These are phyloP conservation scores for Trichoderma gamsii DNA, from an alignment of 495 filamentous ascomycete species.

Conservation along the genomic window DNA sequence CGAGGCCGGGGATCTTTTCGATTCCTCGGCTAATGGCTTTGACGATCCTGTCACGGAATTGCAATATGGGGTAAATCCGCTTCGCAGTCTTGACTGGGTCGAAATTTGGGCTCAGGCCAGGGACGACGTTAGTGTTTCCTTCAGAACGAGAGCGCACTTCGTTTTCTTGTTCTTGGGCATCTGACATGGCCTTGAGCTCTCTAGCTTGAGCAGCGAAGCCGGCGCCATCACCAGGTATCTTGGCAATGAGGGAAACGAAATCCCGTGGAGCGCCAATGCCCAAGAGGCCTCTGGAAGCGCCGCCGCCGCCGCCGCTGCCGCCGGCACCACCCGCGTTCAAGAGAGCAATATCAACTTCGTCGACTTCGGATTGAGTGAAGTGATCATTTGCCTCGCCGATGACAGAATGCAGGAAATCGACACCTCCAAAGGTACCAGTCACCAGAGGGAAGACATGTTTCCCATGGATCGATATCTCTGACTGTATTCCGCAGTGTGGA, in stretches of 20 bases:
- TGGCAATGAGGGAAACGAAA: constrained; percentile 65
- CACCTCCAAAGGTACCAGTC: constrained; percentile 85
- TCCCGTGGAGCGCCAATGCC: constrained; percentile 24
- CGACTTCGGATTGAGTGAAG: constrained; percentile 90
- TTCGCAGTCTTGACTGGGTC: constrained; percentile 75
- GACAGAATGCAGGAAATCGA: constrained; percentile 96
- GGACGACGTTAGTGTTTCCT: constrained; percentile 46
- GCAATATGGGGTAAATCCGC: constrained; percentile 90
- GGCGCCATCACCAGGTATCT: constrained; percentile 68
- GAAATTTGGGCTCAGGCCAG: constrained; percentile 66
- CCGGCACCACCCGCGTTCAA: constrained; percentile 42
- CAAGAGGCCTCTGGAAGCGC: constrained; percentile 30
- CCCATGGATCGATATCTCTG: constrained; percentile 66
- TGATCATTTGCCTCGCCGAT: constrained; percentile 92
- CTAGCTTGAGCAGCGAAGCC: constrained; percentile 73
- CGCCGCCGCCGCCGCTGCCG: constrained; percentile 33
- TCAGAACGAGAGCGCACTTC: constrained; percentile 21
- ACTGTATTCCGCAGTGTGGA: constrained; percentile 70
- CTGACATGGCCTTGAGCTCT: constrained; percentile 65
- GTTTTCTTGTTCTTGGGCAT: constrained; percentile 67
- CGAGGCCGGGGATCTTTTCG: constrained; percentile 86
- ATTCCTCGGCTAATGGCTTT: constrained; percentile 74
- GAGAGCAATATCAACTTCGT: constrained; percentile 76
- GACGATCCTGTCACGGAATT: constrained; percentile 90
- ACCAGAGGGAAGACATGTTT: constrained; percentile 78